These are phyloP conservation scores for Phaffia rhodozyma DNA, from an alignment of 1,284 basidiomycete species.

Conservation along the genomic window DNA sequence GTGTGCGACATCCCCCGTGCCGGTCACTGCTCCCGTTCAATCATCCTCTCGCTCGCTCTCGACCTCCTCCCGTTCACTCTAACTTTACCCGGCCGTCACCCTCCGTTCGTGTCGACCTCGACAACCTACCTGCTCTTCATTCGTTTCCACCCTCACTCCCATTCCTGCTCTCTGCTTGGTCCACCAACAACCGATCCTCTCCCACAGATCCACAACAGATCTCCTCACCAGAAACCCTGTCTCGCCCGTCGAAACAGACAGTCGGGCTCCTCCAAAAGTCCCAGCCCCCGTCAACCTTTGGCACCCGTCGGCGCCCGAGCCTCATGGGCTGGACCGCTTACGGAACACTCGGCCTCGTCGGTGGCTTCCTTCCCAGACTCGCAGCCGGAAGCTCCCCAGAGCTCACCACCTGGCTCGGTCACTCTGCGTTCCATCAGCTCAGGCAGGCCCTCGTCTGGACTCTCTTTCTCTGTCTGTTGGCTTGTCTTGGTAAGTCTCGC, in stretches of 20 bases:
- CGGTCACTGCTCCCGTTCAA: neutral
- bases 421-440: neutral
- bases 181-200: neutral
- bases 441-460: conserved; percentile 7
- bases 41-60: neutral
- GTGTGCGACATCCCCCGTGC: too few relatives aligned
- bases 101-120: too few relatives aligned
- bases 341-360: conserved; percentile 1
- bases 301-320: neutral
- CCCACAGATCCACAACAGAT: too few relatives aligned
- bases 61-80: neutral
- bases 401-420: neutral
- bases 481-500: conserved; percentile 6
- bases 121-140: neutral
- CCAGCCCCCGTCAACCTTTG: too few relatives aligned
- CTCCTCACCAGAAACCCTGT: neutral
- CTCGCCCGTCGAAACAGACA: neutral
- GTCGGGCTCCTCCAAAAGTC: neutral
- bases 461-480: conserved; percentile 1
- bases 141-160: neutral
- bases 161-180: neutral
- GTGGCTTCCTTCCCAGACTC: conserved; percentile 1
- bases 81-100: too few relatives aligned
- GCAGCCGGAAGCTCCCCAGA: neutral
- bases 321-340: conserved; percentile 8